A percentile compares a stretch with the other conserved stretches of the same genome.
Conservation (phyloP, 352 stramenopile species). For the Phytophthora fragariae region DNA sequence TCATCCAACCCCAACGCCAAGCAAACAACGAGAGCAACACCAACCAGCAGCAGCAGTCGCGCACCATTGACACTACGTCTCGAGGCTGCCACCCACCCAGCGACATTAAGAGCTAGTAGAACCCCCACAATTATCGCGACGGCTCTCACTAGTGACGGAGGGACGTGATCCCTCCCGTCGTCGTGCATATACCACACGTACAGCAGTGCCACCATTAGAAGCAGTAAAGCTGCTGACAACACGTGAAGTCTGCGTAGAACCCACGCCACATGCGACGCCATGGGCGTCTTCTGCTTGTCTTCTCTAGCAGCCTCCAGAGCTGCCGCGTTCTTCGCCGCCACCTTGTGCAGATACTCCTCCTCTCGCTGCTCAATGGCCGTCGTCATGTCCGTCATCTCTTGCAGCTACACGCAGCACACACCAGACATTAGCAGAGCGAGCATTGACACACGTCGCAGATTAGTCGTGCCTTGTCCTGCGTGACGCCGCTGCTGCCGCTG, state of each 20-base stretch:
- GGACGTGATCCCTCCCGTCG: conserved; percentile 5
- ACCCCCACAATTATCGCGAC: neutral
- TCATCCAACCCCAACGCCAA: conserved; percentile 43
- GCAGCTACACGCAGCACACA: conserved; percentile 39
- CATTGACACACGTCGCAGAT: conserved; percentile 18
- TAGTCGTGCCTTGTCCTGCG: conserved; percentile 52
- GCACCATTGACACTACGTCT: conserved; percentile 29
- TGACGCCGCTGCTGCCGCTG: conserved; percentile 23
- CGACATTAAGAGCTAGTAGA: conserved; percentile 27
- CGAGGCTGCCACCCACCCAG: conserved; percentile 32
- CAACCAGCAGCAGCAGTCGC: conserved; percentile 24
- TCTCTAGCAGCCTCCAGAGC: conserved; percentile 16
- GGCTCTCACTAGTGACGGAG: conserved; percentile 5
- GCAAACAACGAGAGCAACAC: conserved; percentile 11
- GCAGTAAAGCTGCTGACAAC: conserved; percentile 29
- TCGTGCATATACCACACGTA: conserved; percentile 15
- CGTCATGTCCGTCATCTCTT: conserved; percentile 57
- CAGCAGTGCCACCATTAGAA: conserved; percentile 17
- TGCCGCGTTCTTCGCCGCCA: conserved; percentile 43
- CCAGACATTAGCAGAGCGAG: neutral
- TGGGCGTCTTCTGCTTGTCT: conserved; percentile 22
- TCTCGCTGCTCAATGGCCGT: conserved; percentile 54
- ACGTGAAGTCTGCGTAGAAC: conserved; percentile 42
- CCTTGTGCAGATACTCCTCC: conserved; percentile 55
- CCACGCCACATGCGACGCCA: conserved; percentile 32